Evolutionary conservation across 805 yeast genomes (phyloP), one percentile per base, ranked within the genome.

Genomic region (Candida saitoana): DNA sequence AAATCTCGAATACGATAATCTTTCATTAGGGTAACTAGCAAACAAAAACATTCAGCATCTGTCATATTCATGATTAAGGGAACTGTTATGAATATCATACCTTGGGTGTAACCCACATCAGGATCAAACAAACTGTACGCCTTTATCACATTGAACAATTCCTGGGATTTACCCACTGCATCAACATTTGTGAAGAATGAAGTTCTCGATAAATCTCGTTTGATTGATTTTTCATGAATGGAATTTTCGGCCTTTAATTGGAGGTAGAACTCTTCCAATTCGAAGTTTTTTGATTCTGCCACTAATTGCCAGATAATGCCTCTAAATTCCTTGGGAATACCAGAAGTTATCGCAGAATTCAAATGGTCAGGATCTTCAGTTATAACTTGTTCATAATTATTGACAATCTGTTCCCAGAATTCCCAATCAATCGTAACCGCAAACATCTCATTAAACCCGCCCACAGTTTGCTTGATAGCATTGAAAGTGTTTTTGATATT

Each of bases 81-180:
- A 4, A 88, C 88, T 0, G 87, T 78, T 34, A 93, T 79, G 56
- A 93, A 93, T 1, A 95, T 95, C 96, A 93, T 89, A 5, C 99
- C 98, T 63, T 93, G 99, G 2, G 97, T 93, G 56, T 93, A 93
- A 0, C 99, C 99, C 39, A 93, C 96, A 39, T 90, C 97, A 1
- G 85, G 80, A 60, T 93, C 98, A 59, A 78, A 84, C 37, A 87
- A 65, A 17, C 93, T 80, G 65, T 91, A 93, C 0, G 89, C 90
- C 55, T 85, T 86, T 47, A 93, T 76, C 20, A 93, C 82, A 43
- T 81, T 79, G 55, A 71, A 85, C 27, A 93, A 66, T 38, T 87
- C 80, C 25, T 77, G 82, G 9, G 73, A 65, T 52, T 82, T 81
- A 39, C 80, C 78, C 19, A 71, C 72, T 44, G 73, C 71, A 18